Base-by-base conservation (phyloP, 768 basidiomycete genomes). In the Termitomyces sp. region DNA sequence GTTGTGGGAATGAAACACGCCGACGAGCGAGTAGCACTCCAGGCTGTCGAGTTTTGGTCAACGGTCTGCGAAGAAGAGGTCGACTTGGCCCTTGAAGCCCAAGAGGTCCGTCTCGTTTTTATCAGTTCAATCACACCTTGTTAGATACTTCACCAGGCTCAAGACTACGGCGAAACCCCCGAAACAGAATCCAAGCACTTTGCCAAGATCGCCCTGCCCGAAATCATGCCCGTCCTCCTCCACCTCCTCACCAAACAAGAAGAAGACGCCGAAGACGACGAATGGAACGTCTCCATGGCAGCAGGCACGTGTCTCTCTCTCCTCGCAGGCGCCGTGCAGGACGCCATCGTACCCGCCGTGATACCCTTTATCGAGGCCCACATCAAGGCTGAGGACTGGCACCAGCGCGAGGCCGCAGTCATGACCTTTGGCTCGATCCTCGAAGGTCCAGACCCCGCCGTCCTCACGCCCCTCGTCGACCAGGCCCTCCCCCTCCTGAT, bases 11-110 rank as follows among this genome's bases (percentile, higher is more conserved):
- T 99, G 97, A 94, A 94, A 71, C 88, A 95, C 66, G 73, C 76
- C 7, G 95, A 98, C 63, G 95, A 97, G 66, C 78, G 86, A 7
- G 95, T 99, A 39, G 93, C 95, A 0, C 74, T 98, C 31, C 97
- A 99, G 72, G 97, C 97, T 24, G 89, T 99, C 54, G 97, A 99
- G 69, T 99, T 99, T 74, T 99, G 97, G 97, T 95, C 95, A 5
- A 98, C 96, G 8, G 96, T 98, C 1, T 98, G 95, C 68, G 96
- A 99, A 70, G 93, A 97, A 71, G 97, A 99, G 72, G 87, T 94
- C 24, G 95, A 98, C 58, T 78, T 98, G 50, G 87, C 89, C 20
- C 81, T 93, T 64, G 95, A 98, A 69, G 91, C 91, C 2, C 88
- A 92, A 61, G 96, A 98, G 79, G 93, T 93, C 68, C 57, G 78